Percentiles rank a stretch among this genome's conserved stretches.
phyloP scores from a whole-genome alignment of 305 asterid species.

The Rubia tinctorum region DNA sequence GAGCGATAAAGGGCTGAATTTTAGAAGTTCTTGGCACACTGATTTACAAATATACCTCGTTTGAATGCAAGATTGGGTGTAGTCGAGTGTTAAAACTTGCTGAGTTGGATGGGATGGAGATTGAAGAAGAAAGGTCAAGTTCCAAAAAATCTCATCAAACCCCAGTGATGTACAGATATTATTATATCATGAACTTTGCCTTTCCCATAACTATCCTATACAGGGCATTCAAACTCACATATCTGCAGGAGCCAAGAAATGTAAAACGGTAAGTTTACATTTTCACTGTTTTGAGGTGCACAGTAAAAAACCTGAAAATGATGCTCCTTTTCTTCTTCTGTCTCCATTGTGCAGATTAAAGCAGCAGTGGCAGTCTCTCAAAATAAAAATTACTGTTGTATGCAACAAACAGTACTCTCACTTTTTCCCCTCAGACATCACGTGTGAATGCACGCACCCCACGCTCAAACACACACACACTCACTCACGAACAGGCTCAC shows the following conservation, averaged over 20 bases:
- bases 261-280: background rate
- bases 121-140: slow-evolving; percentile 1
- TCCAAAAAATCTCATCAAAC: background rate
- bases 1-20: no score
- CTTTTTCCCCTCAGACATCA: no score
- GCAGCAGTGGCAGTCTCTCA: no score
- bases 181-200: background rate
- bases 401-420: no score
- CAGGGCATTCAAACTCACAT: slow-evolving; percentile 4
- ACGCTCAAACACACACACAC: no score
- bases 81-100: background rate
- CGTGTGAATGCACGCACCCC: no score
- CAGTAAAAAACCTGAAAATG: background rate
- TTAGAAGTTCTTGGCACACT: no score
- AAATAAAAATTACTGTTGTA: no score
- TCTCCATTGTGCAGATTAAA: background rate
- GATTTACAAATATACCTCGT: no score
- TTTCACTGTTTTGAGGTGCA: background rate
- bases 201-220: background rate
- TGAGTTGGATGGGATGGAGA: background rate
- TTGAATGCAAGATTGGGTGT: no score
- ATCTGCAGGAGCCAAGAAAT: background rate
- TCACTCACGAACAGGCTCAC: no score
- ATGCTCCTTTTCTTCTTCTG: background rate
- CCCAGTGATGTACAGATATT: background rate